Conservation (phyloP, 352 stramenopile species). For the Pythium biforme region DNA sequence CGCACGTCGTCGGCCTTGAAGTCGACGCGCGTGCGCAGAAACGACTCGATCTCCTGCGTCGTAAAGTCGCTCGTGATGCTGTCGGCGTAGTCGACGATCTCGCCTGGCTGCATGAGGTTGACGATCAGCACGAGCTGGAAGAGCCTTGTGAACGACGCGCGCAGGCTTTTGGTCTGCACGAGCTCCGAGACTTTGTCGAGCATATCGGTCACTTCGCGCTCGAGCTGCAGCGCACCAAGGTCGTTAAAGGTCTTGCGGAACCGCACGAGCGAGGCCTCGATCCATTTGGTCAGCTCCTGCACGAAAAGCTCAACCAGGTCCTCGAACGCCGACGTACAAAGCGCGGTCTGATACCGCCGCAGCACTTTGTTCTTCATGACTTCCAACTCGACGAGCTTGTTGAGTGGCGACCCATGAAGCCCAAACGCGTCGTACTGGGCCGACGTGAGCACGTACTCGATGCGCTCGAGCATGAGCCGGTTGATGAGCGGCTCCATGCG, state of each 20-base stretch:
- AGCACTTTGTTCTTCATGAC: slow-evolving; percentile 68
- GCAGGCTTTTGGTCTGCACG: slow-evolving; percentile 56
- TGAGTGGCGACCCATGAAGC: slow-evolving; percentile 60
- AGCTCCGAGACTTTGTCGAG: slow-evolving; percentile 50
- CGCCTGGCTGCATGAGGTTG: slow-evolving; percentile 71
- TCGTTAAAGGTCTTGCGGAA: slow-evolving; percentile 76
- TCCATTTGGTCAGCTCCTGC: slow-evolving; percentile 53
- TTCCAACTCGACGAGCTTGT: slow-evolving; percentile 62
- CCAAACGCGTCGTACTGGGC: slow-evolving; percentile 64
- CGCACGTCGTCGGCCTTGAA: slow-evolving; percentile 57
- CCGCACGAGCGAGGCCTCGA: slow-evolving; percentile 49
- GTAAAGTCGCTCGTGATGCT: slow-evolving; percentile 51
- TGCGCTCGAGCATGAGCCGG: slow-evolving; percentile 42
- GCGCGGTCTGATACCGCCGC: slow-evolving; percentile 51
- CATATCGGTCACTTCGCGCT: slow-evolving; percentile 70
- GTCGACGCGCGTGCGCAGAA: slow-evolving; percentile 70
- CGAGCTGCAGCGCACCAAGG: slow-evolving; percentile 72
- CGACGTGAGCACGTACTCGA: slow-evolving; percentile 67
- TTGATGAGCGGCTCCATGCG: slow-evolving; percentile 46
- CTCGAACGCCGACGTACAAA: slow-evolving; percentile 67
- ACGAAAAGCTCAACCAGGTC: slow-evolving; percentile 61
- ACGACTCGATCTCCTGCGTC: slow-evolving; percentile 44
- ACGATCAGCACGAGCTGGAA: slow-evolving; percentile 81
- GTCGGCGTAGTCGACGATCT: slow-evolving; percentile 68
- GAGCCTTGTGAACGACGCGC: slow-evolving; percentile 62